Percentiles rank a stretch among this genome's conserved stretches.
phyloP scores from a whole-genome alignment of 306 rosid species.

The barrel medic (Medicago truncatula) region MtrunA17r5.0-ANR NC_053044.1:729001-729500 shows the following conservation, averaged over 20 bases:
- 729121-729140: not conserved
- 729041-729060: not conserved
- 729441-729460: slow-evolving; percentile 88
- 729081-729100: not conserved
- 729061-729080: slow-evolving; percentile 22
- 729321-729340: slow-evolving; percentile 31
- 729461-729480: slow-evolving; percentile 98
- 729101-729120: not conserved
- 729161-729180: not conserved
- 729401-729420: slow-evolving; percentile 95
- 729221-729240: slow-evolving; percentile 16
- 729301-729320: slow-evolving; percentile 14
- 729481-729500: slow-evolving; percentile 58
- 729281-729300: slow-evolving; percentile 28
- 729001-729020: not conserved
- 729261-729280: slow-evolving; percentile 6
- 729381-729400: slow-evolving; percentile 99
- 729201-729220: slow-evolving; percentile 14
- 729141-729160: not conserved
- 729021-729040: not conserved
- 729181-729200: slow-evolving; percentile 14
- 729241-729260: slow-evolving; percentile 31
- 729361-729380: slow-evolving; percentile 39
- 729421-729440: slow-evolving; percentile 82
- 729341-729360: slow-evolving; percentile 30